Conservation (phyloP, 2,329 filamentous ascomycete genomes). For the Fusarium incarnatum region DNA sequence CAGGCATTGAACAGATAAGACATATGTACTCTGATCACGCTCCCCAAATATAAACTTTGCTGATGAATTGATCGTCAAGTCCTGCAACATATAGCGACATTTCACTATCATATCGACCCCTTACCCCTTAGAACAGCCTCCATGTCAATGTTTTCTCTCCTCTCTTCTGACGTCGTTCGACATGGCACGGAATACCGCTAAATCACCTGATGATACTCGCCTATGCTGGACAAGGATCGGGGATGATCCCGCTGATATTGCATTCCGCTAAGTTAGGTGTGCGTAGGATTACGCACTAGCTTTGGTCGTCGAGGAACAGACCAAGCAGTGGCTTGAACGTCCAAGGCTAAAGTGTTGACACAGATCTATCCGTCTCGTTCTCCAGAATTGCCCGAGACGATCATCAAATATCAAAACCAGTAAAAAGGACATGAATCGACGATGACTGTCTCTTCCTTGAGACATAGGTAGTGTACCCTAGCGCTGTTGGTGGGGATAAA, state of each 20-base stretch:
- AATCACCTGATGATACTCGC: slow-evolving; percentile 47
- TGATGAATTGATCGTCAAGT: too few relatives aligned
- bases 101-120: neutral
- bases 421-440: neutral
- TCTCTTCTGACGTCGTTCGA: slow-evolving; percentile 16
- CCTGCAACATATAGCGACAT: neutral
- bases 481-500: slow-evolving; percentile 33
- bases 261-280: slow-evolving; percentile 37
- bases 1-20: too few relatives aligned
- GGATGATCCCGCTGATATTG: slow-evolving; percentile 44
- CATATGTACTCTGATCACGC: too few relatives aligned
- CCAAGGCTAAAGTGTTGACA: slow-evolving; percentile 7
- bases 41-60: neutral
- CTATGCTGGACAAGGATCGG: slow-evolving; percentile 44
- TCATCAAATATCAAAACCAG: neutral
- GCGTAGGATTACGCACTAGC: slow-evolving; percentile 36
- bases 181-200: slow-evolving; percentile 34
- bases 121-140: neutral
- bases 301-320: slow-evolving; percentile 34
- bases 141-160: neutral
- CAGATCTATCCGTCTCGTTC: neutral
- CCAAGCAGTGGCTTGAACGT: slow-evolving; percentile 35
- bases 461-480: neutral
- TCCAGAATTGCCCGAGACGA: neutral
- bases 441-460: neutral